Base-by-base conservation (phyloP, 23 red algal genomes). In the Gracilaria domingensis region DNA sequence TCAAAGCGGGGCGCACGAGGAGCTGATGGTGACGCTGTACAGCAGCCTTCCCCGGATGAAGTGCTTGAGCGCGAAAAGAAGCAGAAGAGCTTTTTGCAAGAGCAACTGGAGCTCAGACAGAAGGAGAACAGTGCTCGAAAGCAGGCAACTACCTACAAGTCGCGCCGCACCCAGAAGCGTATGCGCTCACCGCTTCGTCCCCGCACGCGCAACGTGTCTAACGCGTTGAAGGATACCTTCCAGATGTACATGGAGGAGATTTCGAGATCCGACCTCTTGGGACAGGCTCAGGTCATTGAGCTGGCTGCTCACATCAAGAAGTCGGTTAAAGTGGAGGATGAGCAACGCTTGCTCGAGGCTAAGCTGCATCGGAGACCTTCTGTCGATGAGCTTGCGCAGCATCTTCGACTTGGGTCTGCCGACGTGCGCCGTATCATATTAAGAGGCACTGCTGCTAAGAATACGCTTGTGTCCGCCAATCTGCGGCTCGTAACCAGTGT, bases 221-320 rank as follows among this genome's bases (percentile, higher is more conserved):
- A 26, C 49, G 53, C 40, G 18, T 33, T 90, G 16, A 80, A 67
- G 73, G 93, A 95, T 79, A 86, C 93, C 48, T 90, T 95, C 37
- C 87, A 77, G 79, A 73, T 57, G 56, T 96, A 96, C 61, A 87
- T 96, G 88, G 88, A 79, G 12, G 94, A 93, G 62, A 96, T 96
- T 39, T 81, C 70, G 37, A 75, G 88, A 16, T 24, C 38, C 11
- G 75, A 96, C 38, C 77, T 93, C 2, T 28, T 96, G 35, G 62
- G 61, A 17, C 88, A 93, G 47, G 55, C 79, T 4, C 80, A 91
- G 35, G 88, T 92, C 26, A 61, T 93, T 50, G 66, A 28, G 12
- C 88, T 96, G 18, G 94, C 94, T 12, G 32, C 55, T 48, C 79
- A 71, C 17, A 87, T 96, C 58, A 78, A 78, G 74, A 23, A 67